Conservation (phyloP, 192 early-diverging fungal genomes). For the Coemansia sp. region DNA sequence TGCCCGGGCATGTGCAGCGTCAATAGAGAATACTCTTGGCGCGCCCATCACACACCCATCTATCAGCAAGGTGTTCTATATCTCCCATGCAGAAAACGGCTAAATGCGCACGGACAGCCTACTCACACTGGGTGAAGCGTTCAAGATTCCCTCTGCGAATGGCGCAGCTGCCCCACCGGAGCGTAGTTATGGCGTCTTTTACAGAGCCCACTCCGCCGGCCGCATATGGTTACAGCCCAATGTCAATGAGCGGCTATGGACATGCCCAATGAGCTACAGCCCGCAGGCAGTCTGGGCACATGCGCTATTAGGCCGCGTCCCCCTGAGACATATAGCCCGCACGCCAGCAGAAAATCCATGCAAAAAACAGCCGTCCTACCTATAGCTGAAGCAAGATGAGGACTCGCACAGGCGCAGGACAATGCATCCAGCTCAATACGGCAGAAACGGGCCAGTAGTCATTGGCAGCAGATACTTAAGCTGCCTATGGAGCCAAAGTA, state of each 20-base stretch:
- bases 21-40: background rate
- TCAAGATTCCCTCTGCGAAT: background rate
- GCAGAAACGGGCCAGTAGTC: too few relatives aligned
- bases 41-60: background rate
- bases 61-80: background rate
- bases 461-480: background rate
- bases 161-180: background rate
- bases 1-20: too few relatives aligned
- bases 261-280: background rate
- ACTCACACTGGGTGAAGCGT: background rate
- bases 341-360: too few relatives aligned
- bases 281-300: background rate
- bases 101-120: background rate
- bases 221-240: background rate
- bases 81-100: background rate
- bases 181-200: background rate
- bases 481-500: background rate
- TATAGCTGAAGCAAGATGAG: too few relatives aligned
- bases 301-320: too few relatives aligned
- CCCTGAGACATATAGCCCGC: too few relatives aligned
- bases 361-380: too few relatives aligned
- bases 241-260: background rate
- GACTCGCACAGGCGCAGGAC: too few relatives aligned
- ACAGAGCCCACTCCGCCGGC: background rate
- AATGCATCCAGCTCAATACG: too few relatives aligned